Percentiles rank a stretch among this genome's conserved stretches.
Conservation (phyloP, 306 rosid species). For the Abrus precatorius region DNA sequence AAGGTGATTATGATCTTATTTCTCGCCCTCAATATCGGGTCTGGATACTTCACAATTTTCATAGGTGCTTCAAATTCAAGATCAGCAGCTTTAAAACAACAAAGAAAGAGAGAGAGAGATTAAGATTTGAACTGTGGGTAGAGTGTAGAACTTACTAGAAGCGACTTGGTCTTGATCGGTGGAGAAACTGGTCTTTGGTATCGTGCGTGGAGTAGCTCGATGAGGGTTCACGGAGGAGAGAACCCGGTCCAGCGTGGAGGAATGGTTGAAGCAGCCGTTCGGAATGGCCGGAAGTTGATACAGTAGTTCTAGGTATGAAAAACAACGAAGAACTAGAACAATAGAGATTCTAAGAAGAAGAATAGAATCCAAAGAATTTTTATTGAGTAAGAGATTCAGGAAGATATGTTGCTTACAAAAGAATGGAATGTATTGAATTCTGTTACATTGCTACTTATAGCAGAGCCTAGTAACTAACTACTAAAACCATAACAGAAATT, state of each 20-base stretch:
- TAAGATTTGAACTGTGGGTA: neutral
- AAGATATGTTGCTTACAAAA: too few relatives aligned
- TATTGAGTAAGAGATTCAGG: too few relatives aligned
- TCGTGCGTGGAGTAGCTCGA: slow-evolving; percentile 49
- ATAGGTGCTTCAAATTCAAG: slow-evolving; percentile 78
- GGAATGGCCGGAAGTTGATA: slow-evolving; percentile 55
- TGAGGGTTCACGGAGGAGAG: slow-evolving; percentile 39
- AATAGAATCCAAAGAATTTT: too few relatives aligned
- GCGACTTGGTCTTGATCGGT: slow-evolving; percentile 67
- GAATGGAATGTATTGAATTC: too few relatives aligned
- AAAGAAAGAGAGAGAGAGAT: neutral
- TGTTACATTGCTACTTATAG: too few relatives aligned
- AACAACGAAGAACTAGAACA: slow-evolving; percentile 38
- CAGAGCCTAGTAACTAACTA: too few relatives aligned
- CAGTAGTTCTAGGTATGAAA: too few relatives aligned
- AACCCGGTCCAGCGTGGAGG: slow-evolving; percentile 43
- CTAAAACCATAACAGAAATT: too few relatives aligned
- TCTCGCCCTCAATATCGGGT: slow-evolving; percentile 74
- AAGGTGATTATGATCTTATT: slow-evolving; percentile 76
- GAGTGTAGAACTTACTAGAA: slow-evolving; percentile 58
- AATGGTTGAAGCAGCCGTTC: slow-evolving; percentile 31
- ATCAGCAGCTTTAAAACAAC: slow-evolving; percentile 60
- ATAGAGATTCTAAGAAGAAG: too few relatives aligned
- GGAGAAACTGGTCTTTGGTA: slow-evolving; percentile 65
- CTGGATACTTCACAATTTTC: slow-evolving; percentile 78